Evolutionary conservation across 495 filamentous ascomycete species (phyloP).

Genomic region (Penicillium goetzii): DNA sequence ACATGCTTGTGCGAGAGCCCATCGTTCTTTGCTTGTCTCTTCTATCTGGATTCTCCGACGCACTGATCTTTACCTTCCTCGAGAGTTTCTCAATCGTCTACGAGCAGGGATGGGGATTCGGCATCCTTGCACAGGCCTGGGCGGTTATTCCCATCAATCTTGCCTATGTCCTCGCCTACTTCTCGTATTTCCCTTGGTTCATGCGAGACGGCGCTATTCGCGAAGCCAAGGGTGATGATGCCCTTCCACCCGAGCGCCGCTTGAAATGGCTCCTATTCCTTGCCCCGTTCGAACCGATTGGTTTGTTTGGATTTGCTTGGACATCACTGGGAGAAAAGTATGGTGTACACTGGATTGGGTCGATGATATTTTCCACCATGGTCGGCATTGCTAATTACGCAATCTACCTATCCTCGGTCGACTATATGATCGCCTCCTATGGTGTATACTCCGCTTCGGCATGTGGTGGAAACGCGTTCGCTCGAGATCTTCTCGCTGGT

Average conservation of each 20-base stretch:
- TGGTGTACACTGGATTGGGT: slow-evolving; percentile 60
- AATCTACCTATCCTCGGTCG: slow-evolving; percentile 76
- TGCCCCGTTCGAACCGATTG: slow-evolving; percentile 65
- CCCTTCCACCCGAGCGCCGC: slow-evolving; percentile 33
- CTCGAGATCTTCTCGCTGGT: slow-evolving; percentile 51
- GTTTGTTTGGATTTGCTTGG: slow-evolving; percentile 69
- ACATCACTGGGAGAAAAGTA: slow-evolving; percentile 57
- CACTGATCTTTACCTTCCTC: slow-evolving; percentile 79
- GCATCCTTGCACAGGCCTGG: slow-evolving; percentile 54
- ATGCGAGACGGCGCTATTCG: slow-evolving; percentile 46
- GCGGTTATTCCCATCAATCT: slow-evolving; percentile 63
- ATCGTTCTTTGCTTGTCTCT: slow-evolving; percentile 72
- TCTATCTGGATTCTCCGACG: slow-evolving; percentile 73
- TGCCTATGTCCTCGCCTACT: slow-evolving; percentile 67
- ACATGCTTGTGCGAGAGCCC: slow-evolving; percentile 74
- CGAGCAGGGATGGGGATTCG: slow-evolving; percentile 63
- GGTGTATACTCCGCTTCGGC: slow-evolving; percentile 68
- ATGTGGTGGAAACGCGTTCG: slow-evolving; percentile 66
- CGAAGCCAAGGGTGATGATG: slow-evolving; percentile 42
- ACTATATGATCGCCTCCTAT: slow-evolving; percentile 79
- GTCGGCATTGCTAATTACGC: slow-evolving; percentile 69
- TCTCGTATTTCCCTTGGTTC: slow-evolving; percentile 66
- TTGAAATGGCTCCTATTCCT: slow-evolving; percentile 56
- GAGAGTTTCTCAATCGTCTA: slow-evolving; percentile 67
- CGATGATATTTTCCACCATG: slow-evolving; percentile 60